Percentiles rank a stretch among this genome's conserved stretches.
Evolutionary conservation across 495 filamentous ascomycete species (phyloP).

Genomic region (Neurospora tetrasperma): DNA sequence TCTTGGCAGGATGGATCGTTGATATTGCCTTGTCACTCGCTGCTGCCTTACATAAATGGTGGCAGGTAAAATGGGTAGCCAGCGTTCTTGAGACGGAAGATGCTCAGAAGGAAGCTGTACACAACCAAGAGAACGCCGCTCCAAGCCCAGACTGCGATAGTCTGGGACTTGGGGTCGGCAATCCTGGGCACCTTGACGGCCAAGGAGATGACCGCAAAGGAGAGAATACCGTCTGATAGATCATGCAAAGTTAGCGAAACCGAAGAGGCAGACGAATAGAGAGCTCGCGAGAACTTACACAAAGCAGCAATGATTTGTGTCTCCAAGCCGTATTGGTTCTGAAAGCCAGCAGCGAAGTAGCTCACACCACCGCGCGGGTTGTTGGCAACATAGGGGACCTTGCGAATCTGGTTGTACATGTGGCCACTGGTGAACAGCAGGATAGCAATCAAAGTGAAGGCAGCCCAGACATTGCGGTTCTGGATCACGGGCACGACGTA

Average conservation of each 20-base stretch:
- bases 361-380: conserved; percentile 77
- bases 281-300: conserved; percentile 53
- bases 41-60: conserved; percentile 51
- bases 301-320: conserved; percentile 93
- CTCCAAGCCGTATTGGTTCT: conserved; percentile 91
- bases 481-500: conserved; percentile 79
- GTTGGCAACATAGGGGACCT: conserved; percentile 86
- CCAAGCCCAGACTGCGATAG: conserved; percentile 77
- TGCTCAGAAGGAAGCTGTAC: conserved; percentile 88
- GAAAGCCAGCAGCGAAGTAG: conserved; percentile 91
- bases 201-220: conserved; percentile 81
- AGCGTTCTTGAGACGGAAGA: conserved; percentile 90
- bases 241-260: not conserved
- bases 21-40: not conserved
- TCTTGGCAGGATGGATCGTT: not conserved
- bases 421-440: conserved; percentile 93
- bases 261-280: not conserved
- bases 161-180: conserved; percentile 63
- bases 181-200: conserved; percentile 88
- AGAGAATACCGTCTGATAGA: conserved; percentile 70
- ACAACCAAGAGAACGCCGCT: conserved; percentile 63
- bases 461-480: conserved; percentile 90
- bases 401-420: conserved; percentile 99
- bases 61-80: conserved; percentile 93
- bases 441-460: conserved; percentile 76